A percentile compares a stretch with the other conserved stretches of the same genome.
Evolutionary conservation across 768 basidiomycete species (phyloP).

Genomic region (Mycena venus): DNA sequence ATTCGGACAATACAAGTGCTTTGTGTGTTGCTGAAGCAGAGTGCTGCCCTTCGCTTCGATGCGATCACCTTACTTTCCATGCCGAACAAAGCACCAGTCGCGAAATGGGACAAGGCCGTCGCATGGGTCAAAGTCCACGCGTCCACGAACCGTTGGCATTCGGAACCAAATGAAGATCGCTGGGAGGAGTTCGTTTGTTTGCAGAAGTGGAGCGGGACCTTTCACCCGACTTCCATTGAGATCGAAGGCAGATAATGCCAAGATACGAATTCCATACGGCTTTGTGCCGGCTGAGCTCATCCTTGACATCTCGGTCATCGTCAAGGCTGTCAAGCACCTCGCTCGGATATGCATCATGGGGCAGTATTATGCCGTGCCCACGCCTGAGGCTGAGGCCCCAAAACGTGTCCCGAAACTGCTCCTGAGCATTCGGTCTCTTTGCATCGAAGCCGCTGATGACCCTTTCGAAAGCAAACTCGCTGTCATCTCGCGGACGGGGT

Average conservation of each 20-base stretch:
- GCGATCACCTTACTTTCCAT: constrained; percentile 44
- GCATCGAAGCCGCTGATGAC: constrained; percentile 87
- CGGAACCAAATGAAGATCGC: constrained; percentile 47
- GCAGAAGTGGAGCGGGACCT: constrained; percentile 62
- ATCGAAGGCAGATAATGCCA: constrained; percentile 74
- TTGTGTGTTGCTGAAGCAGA: constrained; percentile 63
- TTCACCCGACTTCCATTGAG: constrained; percentile 54
- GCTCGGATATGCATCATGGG: constrained; percentile 65
- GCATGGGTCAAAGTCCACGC: constrained; percentile 71
- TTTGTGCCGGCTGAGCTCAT: constrained; percentile 84
- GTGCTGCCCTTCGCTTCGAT: constrained; percentile 60
- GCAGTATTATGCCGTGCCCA: constrained; percentile 65
- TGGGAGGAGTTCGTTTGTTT: constrained; percentile 86
- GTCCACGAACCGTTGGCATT: constrained; percentile 51
- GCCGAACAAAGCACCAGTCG: constrained; percentile 43
- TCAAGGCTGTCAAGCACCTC: constrained; percentile 84
- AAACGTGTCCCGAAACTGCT: constrained; percentile 77
- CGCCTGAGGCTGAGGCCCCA: constrained; percentile 78
- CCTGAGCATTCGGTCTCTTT: constrained; percentile 71
- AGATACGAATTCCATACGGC: constrained; percentile 84
- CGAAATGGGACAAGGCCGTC: constrained; percentile 57
- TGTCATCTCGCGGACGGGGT: constrained; percentile 80
- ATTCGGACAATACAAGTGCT: constrained; percentile 62
- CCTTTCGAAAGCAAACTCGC: constrained; percentile 84
- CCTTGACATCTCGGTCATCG: constrained; percentile 73